A percentile compares a stretch with the other conserved stretches of the same genome.
phyloP scores from a whole-genome alignment of 805 yeast species.

The Pichia eremophila region DNA sequence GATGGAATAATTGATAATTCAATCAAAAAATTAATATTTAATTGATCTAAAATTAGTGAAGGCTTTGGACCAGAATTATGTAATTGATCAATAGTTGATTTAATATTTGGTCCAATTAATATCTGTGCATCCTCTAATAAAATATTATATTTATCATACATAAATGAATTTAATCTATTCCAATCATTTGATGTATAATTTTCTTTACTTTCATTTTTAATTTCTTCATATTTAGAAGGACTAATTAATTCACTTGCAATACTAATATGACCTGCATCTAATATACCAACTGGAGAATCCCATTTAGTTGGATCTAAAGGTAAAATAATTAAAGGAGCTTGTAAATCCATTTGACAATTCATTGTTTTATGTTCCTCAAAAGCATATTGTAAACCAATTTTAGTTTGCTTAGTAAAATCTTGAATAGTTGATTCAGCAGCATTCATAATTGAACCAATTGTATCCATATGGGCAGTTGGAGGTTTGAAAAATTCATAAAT shows the following conservation, averaged over 20 bases:
- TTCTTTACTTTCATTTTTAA: conserved; percentile 50
- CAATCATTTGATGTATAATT: conserved; percentile 61
- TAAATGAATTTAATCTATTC: conserved; percentile 60
- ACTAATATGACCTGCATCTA: conserved; percentile 94
- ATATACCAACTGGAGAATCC: conserved; percentile 79
- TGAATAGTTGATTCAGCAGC: conserved; percentile 95
- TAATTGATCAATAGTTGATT: conserved; percentile 66
- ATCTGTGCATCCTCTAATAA: conserved; percentile 79
- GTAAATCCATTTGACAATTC: conserved; percentile 77
- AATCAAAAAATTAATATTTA: conserved; percentile 62
- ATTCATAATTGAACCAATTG: conserved; percentile 80
- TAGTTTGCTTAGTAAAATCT: conserved; percentile 79
- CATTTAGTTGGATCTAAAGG: conserved; percentile 75
- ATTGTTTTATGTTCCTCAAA: conserved; percentile 90
- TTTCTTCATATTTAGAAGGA: conserved; percentile 53
- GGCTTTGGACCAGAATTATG: conserved; percentile 39
- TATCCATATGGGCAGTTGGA: conserved; percentile 75
- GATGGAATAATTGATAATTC: conserved; percentile 83
- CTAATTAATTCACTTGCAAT: conserved; percentile 74
- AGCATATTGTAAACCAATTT: conserved; percentile 88
- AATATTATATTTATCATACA: conserved; percentile 84
- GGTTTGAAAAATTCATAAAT: conserved; percentile 74
- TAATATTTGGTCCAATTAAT: conserved; percentile 73
- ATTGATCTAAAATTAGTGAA: conserved; percentile 62
- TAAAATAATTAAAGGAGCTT: conserved; percentile 82